A percentile compares a stretch with the other conserved stretches of the same genome.
phyloP scores from a whole-genome alignment of 768 basidiomycete species.

The Leccinum truebloodii region DNA sequence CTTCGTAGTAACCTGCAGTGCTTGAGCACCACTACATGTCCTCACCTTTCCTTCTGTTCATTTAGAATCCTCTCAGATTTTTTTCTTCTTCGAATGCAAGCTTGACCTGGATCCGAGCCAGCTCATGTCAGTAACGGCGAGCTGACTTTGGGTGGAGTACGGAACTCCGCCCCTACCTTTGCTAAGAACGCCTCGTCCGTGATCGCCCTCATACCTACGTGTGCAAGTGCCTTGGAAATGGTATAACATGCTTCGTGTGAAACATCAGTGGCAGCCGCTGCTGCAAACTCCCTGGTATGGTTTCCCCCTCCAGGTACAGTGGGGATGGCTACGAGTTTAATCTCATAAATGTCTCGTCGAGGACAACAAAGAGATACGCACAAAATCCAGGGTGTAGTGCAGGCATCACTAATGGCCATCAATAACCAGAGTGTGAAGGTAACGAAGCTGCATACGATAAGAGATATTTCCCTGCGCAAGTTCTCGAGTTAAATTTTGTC shows the following conservation, averaged over 20 bases:
- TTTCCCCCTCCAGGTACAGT: constrained; percentile 72
- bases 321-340: constrained; percentile 60
- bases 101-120: constrained; percentile 40
- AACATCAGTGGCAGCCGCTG: constrained; percentile 55
- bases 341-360: constrained; percentile 1
- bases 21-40: neutral
- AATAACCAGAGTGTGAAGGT: neutral
- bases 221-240: constrained; percentile 71
- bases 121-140: neutral
- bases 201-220: constrained; percentile 65
- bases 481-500: neutral
- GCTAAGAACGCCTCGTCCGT: constrained; percentile 65
- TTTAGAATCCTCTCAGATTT: constrained; percentile 12
- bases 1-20: neutral
- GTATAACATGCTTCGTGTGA: constrained; percentile 70
- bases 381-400: constrained; percentile 71
- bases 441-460: constrained; percentile 50
- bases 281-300: constrained; percentile 70
- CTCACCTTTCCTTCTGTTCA: neutral
- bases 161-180: constrained; percentile 41
- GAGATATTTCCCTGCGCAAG: constrained; percentile 52
- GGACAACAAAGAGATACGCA: constrained; percentile 15
- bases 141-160: neutral
- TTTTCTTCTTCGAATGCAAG: constrained; percentile 51
- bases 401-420: constrained; percentile 48